These are phyloP conservation scores for Pilaira anomala DNA, from an alignment of 192 early-diverging fungal species.

Conservation along the genomic window DNA sequence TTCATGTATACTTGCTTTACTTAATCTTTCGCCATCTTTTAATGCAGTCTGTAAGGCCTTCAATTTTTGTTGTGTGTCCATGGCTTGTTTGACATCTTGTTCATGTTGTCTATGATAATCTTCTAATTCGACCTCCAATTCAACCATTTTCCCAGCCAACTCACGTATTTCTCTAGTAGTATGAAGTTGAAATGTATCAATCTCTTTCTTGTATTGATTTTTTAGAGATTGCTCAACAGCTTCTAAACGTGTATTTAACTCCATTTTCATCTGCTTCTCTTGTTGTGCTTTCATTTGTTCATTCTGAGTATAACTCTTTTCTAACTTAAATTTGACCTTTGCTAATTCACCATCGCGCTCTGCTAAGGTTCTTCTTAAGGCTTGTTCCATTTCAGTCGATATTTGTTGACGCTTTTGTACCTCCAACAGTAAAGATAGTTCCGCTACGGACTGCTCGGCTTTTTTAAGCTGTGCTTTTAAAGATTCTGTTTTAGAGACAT, in stretches of 20 bases:
- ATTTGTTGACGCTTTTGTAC: background rate
- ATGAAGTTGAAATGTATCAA: conserved; percentile 7
- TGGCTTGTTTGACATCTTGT: background rate
- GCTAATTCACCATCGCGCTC: conserved; percentile 16
- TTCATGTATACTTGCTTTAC: background rate
- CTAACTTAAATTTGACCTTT: conserved; percentile 1
- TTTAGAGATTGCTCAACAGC: background rate
- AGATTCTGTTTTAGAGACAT: background rate
- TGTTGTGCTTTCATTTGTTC: background rate
- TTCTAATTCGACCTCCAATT: conserved; percentile 16
- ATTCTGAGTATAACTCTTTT: background rate
- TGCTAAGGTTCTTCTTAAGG: background rate
- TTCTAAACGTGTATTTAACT: conserved; percentile 1
- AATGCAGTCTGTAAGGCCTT: background rate
- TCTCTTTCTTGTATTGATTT: conserved; percentile 1
- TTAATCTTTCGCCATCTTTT: background rate
- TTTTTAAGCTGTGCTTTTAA: background rate
- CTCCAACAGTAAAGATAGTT: background rate
- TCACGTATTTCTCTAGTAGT: conserved; percentile 4
- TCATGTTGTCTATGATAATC: background rate
- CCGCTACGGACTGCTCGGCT: background rate
- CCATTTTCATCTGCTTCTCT: conserved; percentile 1
- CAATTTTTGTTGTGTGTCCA: background rate
- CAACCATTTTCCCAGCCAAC: background rate
- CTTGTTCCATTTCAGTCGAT: conserved; percentile 1